phyloP scores from a whole-genome alignment of 352 stramenopile genomes.

The Phytophthora pisi region DNA sequence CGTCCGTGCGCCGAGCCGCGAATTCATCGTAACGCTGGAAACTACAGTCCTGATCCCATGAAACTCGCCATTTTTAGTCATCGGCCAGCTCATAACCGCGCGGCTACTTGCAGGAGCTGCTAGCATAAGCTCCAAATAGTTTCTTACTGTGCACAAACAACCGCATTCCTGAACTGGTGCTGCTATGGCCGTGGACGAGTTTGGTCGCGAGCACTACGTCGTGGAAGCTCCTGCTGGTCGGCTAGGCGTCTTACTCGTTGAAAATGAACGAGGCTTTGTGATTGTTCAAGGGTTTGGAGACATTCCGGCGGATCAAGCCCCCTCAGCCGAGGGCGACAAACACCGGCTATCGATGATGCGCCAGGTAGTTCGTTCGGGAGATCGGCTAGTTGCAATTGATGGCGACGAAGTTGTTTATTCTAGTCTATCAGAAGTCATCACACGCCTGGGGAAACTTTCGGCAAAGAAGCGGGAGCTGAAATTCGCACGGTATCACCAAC shows the following conservation, averaged over 20 bases:
- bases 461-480: slow-evolving; percentile 46
- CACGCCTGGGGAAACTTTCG: slow-evolving; percentile 47
- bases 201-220: slow-evolving; percentile 34
- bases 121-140: slow-evolving; percentile 4
- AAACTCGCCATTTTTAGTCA: slow-evolving; percentile 12
- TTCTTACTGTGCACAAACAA: background rate
- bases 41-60: background rate
- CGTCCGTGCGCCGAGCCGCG: background rate
- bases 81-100: background rate
- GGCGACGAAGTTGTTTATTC: slow-evolving; percentile 51
- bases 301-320: slow-evolving; percentile 29
- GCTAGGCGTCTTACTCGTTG: slow-evolving; percentile 58
- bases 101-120: background rate
- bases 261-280: slow-evolving; percentile 51
- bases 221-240: slow-evolving; percentile 53
- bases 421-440: slow-evolving; percentile 49
- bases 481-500: slow-evolving; percentile 56
- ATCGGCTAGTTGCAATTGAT: slow-evolving; percentile 61
- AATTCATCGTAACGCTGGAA: background rate
- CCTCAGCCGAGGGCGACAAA: slow-evolving; percentile 41
- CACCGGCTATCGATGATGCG: slow-evolving; percentile 40
- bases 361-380: slow-evolving; percentile 42
- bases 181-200: slow-evolving; percentile 9
- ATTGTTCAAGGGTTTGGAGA: slow-evolving; percentile 53
- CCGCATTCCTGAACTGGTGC: background rate